Evolutionary conservation across 139 green algal species (phyloP).

Genomic region (Chlamydomonas applanata): DNA sequence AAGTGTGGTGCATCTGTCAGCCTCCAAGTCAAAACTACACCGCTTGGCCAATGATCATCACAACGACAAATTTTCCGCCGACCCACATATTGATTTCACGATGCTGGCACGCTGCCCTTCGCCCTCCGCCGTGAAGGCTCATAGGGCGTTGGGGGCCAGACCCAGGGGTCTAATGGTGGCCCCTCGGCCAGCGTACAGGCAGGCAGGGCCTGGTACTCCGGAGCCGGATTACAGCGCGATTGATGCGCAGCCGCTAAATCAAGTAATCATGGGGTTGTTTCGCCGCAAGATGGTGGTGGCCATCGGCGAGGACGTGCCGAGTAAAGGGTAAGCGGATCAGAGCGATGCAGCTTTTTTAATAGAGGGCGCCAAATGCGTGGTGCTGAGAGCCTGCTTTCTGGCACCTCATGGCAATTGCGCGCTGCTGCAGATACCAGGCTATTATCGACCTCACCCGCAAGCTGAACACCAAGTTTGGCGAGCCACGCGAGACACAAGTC

Average conservation of each 20-base stretch:
- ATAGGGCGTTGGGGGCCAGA: background rate
- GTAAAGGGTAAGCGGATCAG: constrained; percentile 42
- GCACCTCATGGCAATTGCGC: background rate
- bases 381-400: background rate
- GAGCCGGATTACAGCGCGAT: constrained; percentile 46
- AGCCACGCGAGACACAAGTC: constrained; percentile 55
- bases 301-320: constrained; percentile 57
- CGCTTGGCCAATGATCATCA: too few species aligned
- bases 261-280: constrained; percentile 72
- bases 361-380: background rate
- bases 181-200: background rate
- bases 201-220: constrained; percentile 12
- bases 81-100: too few species aligned
- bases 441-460: constrained; percentile 84
- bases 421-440: constrained; percentile 64
- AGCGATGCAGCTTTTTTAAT: background rate
- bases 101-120: background rate
- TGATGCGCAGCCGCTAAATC: constrained; percentile 67
- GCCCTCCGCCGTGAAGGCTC: background rate
- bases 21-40: too few species aligned
- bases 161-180: background rate
- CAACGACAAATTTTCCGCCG: too few species aligned
- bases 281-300: constrained; percentile 71
- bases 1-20: too few species aligned
- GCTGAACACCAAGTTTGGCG: constrained; percentile 65